Percentiles rank a stretch among this genome's conserved stretches.
Conservation (phyloP, 768 basidiomycete species). For the Boletus edulis region DNA sequence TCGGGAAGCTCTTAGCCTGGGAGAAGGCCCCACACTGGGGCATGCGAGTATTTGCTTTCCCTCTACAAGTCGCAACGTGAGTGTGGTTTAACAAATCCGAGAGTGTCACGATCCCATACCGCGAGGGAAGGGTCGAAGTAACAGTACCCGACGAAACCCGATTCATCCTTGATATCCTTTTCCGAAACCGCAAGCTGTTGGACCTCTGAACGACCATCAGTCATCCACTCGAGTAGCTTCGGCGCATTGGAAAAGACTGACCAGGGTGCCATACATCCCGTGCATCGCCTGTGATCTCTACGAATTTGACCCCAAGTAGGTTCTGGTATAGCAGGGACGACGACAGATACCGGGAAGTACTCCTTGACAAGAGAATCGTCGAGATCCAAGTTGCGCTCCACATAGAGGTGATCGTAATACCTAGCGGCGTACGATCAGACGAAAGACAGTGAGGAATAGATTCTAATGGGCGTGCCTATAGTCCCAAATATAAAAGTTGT, state of each 20-base stretch:
- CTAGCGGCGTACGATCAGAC: constrained; percentile 12
- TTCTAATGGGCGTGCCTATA: constrained; percentile 49
- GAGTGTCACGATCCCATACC: constrained; percentile 39
- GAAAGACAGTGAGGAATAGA: background rate
- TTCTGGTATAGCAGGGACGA: constrained; percentile 87
- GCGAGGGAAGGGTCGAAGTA: constrained; percentile 88
- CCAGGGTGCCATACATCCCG: constrained; percentile 79
- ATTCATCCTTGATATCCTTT: constrained; percentile 63
- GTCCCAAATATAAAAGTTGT: constrained; percentile 81
- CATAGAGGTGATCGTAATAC: constrained; percentile 39
- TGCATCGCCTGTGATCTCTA: constrained; percentile 50
- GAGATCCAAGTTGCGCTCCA: constrained; percentile 64
- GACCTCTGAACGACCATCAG: constrained; percentile 49
- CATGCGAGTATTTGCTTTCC: constrained; percentile 85
- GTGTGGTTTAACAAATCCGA: background rate
- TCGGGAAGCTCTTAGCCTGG: constrained; percentile 58
- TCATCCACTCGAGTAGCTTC: background rate
- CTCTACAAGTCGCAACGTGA: constrained; percentile 36
- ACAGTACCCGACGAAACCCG: constrained; percentile 79
- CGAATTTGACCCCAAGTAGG: constrained; percentile 72
- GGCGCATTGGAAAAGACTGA: constrained; percentile 28
- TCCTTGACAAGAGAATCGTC: constrained; percentile 83
- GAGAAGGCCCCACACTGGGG: constrained; percentile 79
- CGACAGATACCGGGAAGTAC: constrained; percentile 83
- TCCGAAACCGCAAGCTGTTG: constrained; percentile 87